These are phyloP conservation scores for Magnusiomyces paraingens DNA, from an alignment of 1,139 yeast genomes.

Conservation along the genomic window DNA sequence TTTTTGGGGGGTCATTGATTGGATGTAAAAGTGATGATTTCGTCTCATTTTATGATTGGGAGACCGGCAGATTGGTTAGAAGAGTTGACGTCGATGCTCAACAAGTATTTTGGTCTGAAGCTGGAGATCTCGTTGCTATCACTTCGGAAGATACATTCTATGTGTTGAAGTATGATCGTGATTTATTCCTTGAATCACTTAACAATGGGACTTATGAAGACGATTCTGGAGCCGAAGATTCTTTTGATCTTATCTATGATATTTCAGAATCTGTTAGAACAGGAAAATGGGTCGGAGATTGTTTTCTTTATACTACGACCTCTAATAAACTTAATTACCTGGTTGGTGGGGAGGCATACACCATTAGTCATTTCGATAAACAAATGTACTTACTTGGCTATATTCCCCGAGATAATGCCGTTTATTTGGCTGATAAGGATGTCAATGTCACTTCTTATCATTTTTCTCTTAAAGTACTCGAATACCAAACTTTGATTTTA, in stretches of 20 bases:
- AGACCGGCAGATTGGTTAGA: slow-evolving; percentile 72
- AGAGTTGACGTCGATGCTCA: slow-evolving; percentile 64
- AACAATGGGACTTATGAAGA: slow-evolving; percentile 52
- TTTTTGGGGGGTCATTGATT: slow-evolving; percentile 79
- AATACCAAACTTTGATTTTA: slow-evolving; percentile 89
- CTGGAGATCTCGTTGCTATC: slow-evolving; percentile 81
- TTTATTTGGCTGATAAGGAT: slow-evolving; percentile 87
- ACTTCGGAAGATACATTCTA: slow-evolving; percentile 74
- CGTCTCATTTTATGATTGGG: slow-evolving; percentile 92
- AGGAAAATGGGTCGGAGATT: slow-evolving; percentile 97
- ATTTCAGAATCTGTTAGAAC: slow-evolving; percentile 75
- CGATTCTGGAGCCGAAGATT: slow-evolving; percentile 81
- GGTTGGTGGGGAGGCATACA: slow-evolving; percentile 90
- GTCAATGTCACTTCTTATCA: slow-evolving; percentile 77
- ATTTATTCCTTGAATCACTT: slow-evolving; percentile 57
- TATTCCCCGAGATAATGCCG: slow-evolving; percentile 79
- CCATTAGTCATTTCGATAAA: slow-evolving; percentile 88
- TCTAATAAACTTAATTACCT: slow-evolving; percentile 87
- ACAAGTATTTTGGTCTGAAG: slow-evolving; percentile 88
- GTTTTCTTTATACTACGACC: slow-evolving; percentile 79
- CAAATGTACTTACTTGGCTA: slow-evolving; percentile 84
- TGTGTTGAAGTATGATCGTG: slow-evolving; percentile 67
- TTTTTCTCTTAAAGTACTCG: slow-evolving; percentile 77
- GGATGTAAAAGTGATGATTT: slow-evolving; percentile 69
- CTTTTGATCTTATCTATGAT: slow-evolving; percentile 80